Conservation (phyloP, 805 yeast genomes). For the Isabelozyma pseudorhagii region DNA sequence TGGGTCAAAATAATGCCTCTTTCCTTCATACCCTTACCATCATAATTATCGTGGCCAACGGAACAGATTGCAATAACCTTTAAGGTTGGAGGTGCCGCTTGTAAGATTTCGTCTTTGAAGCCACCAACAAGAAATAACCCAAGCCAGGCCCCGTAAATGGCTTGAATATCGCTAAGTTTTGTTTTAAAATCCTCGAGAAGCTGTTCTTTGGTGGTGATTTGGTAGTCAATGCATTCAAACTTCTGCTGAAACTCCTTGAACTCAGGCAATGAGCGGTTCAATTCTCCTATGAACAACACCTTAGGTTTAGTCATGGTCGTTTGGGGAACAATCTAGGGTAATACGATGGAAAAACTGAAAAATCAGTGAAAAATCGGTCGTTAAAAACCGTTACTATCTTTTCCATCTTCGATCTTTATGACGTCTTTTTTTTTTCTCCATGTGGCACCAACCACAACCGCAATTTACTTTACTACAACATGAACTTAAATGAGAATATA, state of each 20-base stretch:
- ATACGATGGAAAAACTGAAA: neutral
- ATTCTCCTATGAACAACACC: slow-evolving; percentile 50
- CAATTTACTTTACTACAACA: no score
- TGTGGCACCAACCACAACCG: neutral
- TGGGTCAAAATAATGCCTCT: slow-evolving; percentile 56
- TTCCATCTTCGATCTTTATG: neutral
- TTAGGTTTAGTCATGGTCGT: slow-evolving; percentile 21
- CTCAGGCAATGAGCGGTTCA: slow-evolving; percentile 45
- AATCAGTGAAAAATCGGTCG: neutral
- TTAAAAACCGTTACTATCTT: neutral
- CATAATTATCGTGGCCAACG: slow-evolving; percentile 56
- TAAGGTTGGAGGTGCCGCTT: slow-evolving; percentile 41
- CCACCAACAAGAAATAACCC: slow-evolving; percentile 55
- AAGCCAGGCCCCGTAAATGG: slow-evolving; percentile 59
- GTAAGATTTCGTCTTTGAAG: slow-evolving; percentile 40
- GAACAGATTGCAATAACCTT: slow-evolving; percentile 52
- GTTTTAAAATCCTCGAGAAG: slow-evolving; percentile 39
- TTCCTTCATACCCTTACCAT: slow-evolving; percentile 36
- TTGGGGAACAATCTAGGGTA: neutral
- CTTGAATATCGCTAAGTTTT: slow-evolving; percentile 42
- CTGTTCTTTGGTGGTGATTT: slow-evolving; percentile 39
- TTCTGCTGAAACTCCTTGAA: slow-evolving; percentile 38
- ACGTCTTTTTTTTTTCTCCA: neutral
- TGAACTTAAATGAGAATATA: no score
- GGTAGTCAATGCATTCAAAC: slow-evolving; percentile 38